Evolutionary conservation across 2,329 filamentous ascomycete species (phyloP).

Genomic region (Paraphaeosphaeria sporulosa): DNA sequence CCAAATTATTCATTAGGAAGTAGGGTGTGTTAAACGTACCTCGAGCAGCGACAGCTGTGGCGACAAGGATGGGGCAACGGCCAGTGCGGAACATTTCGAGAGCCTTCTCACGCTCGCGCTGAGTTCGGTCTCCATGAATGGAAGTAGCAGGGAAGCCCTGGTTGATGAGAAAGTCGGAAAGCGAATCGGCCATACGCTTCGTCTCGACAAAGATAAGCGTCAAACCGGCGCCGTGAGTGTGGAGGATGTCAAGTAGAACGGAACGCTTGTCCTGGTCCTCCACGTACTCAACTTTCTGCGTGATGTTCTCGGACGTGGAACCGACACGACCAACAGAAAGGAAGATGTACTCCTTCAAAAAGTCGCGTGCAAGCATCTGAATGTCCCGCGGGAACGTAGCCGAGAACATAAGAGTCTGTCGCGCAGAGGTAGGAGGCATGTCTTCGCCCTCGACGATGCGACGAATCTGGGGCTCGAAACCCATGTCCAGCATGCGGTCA

Average conservation of each 20-base stretch:
- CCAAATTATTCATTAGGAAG: background rate
- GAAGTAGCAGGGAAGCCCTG: constrained; percentile 98
- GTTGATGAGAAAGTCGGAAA: constrained; percentile 98
- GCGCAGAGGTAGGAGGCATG: constrained; percentile 83
- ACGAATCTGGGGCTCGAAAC: constrained; percentile 99
- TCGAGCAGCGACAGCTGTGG: constrained; percentile 92
- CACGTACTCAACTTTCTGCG: constrained; percentile 97
- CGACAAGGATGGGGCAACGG: constrained; percentile 94
- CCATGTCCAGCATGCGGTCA: constrained; percentile 99
- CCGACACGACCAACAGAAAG: constrained; percentile 97
- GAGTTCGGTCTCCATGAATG: constrained; percentile 97
- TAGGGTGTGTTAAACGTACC: constrained; percentile 26
- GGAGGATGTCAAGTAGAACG: constrained; percentile 94
- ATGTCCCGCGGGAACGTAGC: constrained; percentile 99
- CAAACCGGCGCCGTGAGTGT: constrained; percentile 87
- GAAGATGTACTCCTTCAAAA: constrained; percentile 99
- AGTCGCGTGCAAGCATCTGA: constrained; percentile 98
- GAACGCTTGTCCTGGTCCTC: constrained; percentile 98
- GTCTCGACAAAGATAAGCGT: constrained; percentile 99
- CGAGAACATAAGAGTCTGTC: constrained; percentile 99
- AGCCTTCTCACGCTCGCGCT: constrained; percentile 97
- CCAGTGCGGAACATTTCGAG: constrained; percentile 97
- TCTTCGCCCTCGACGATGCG: constrained; percentile 98
- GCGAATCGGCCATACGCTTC: constrained; percentile 98
- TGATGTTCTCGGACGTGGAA: constrained; percentile 99